These are phyloP conservation scores for Monilinia fructicola DNA, from an alignment of 2,329 filamentous ascomycete genomes.

Conservation along the genomic window DNA sequence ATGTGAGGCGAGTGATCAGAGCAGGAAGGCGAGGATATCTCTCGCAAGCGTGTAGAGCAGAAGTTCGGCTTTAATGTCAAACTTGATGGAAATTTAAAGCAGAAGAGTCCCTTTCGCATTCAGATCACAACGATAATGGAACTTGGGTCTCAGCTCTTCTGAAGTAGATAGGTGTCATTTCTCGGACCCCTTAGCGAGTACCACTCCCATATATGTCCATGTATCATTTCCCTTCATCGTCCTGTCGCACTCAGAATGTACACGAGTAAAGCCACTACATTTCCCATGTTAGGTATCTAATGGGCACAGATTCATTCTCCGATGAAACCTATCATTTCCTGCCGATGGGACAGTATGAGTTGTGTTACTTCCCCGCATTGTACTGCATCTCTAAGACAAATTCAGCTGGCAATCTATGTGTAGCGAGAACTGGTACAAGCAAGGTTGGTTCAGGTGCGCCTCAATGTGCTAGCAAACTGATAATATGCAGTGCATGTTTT, in stretches of 20 bases:
- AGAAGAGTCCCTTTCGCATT: neutral
- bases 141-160: neutral
- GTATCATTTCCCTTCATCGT: neutral
- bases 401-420: slow-evolving; percentile 4
- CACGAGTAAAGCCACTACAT: neutral
- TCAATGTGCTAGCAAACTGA: neutral
- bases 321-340: neutral
- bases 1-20: neutral
- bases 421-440: neutral
- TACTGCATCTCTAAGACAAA: neutral
- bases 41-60: slow-evolving; percentile 11
- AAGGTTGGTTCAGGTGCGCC: slow-evolving; percentile 1
- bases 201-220: neutral
- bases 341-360: neutral
- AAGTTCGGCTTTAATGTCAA: slow-evolving; percentile 1
- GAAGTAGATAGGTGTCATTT: neutral
- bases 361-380: neutral
- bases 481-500: neutral
- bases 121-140: neutral
- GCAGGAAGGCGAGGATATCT: slow-evolving; percentile 2
- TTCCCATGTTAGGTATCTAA: neutral
- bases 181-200: neutral
- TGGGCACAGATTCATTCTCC: neutral
- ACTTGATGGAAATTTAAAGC: slow-evolving; percentile 1
- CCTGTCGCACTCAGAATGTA: neutral